Base-by-base conservation (phyloP, 495 filamentous ascomycete genomes). In the Jackrogersella minutella region DNA sequence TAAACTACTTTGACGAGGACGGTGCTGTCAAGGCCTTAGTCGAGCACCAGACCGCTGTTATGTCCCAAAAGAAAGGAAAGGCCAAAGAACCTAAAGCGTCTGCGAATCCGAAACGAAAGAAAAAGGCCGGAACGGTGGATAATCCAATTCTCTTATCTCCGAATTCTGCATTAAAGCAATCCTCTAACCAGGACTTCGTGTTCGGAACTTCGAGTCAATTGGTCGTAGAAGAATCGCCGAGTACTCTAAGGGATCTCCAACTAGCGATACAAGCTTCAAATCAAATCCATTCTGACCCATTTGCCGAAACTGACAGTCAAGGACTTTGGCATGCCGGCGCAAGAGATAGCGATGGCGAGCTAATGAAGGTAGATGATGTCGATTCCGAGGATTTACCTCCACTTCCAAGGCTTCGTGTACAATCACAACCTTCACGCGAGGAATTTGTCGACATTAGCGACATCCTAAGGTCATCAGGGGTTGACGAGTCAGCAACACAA, bases 151-250 rank as follows among this genome's bases (percentile, higher is more conserved):
- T 96, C 6, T 81, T 93, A 26, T 92, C 92, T 2, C 94, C 94
- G 1, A 80, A 81, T 52, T 87, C 87, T 37, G 94, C 93, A 14
- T 71, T 87, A 40, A 85, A 86, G 60, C 82, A 87, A 62, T 77
- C 90, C n/a, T 80, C 87, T 3, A 79, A 85, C 5, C 94, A 96
- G 72, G 88, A 93, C 62, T 88, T 97, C 63, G 77, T 97, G 1
- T 98, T 98, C 74, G 94, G 93, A 13, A 97, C 93, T 1, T 96
- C 90, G 14, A 97, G 93, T 75, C 94, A 98, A 74, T 78, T 98
- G 14, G 90, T 90, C 46, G 81, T 82, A 53, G 90, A 92, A 34
- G 87, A 93, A 49, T 91, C 91, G 0, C 90, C 91, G 2, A 81
- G 82, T 2, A 82, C 87, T 4, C 78, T 93, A 3, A 82, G 85